Conservation (phyloP, 108 stramenopile genomes). For the Skeletonema grethae region DNA sequence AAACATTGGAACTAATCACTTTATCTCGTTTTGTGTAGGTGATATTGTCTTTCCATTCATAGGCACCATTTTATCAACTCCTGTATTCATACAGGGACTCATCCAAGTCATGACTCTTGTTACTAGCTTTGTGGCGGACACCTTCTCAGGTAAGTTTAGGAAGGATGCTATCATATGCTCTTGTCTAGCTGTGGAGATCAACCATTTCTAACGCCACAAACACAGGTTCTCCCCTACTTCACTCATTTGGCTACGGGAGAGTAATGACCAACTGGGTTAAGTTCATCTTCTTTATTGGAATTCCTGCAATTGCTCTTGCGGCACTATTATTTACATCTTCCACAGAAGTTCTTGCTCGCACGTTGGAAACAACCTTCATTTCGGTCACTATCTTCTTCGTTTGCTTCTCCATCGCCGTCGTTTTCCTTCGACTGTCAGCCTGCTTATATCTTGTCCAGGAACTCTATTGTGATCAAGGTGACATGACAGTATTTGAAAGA, state of each 20-base stretch:
- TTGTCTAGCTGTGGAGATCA: background rate
- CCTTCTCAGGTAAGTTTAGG: background rate
- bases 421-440: background rate
- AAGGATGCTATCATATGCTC: background rate
- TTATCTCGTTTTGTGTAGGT: no score
- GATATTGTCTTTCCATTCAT: background rate
- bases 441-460: background rate
- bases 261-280: constrained; percentile 1
- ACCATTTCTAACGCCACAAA: background rate
- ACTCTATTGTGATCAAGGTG: background rate
- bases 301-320: background rate
- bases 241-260: constrained; percentile 8
- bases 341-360: background rate
- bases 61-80: constrained; percentile 3
- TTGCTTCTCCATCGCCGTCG: background rate
- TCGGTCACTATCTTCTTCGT: background rate
- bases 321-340: background rate
- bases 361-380: background rate
- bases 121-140: constrained; percentile 16
- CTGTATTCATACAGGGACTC: constrained; percentile 16
- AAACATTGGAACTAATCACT: no score
- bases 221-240: background rate
- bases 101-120: background rate
- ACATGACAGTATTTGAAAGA: background rate
- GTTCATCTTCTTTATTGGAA: constrained; percentile 6